Percentiles rank a stretch among this genome's conserved stretches.
phyloP scores from a whole-genome alignment of 495 filamentous ascomycete genomes.

The Halenospora varia region DNA sequence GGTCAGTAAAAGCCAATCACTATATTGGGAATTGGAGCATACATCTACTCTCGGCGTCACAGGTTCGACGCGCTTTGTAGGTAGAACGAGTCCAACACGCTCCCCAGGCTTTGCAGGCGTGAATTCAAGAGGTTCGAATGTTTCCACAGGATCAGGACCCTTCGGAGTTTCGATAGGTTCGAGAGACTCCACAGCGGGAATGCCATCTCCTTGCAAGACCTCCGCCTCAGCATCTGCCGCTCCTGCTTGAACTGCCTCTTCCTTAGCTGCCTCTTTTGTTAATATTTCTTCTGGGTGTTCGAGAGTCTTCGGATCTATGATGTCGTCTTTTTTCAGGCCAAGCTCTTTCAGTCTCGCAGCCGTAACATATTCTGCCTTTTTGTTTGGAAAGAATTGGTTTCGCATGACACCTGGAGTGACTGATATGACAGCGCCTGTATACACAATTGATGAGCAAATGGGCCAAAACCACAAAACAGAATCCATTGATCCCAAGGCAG shows the following conservation, averaged over 20 bases:
- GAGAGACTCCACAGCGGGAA: constrained; percentile 5
- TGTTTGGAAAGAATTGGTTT: constrained; percentile 48
- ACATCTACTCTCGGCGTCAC: too few relatives aligned
- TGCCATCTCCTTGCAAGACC: not conserved
- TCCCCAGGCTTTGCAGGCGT: not conserved
- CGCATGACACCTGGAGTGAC: constrained; percentile 50
- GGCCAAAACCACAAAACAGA: too few relatives aligned
- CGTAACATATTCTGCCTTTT: constrained; percentile 53
- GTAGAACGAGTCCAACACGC: too few relatives aligned
- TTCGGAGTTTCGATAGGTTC: constrained; percentile 9
- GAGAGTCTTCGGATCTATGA: constrained; percentile 44
- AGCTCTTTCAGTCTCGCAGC: constrained; percentile 37
- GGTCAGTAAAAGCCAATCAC: constrained; percentile 9
- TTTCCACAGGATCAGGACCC: not conserved
- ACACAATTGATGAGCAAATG: constrained; percentile 1
- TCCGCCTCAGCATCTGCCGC: not conserved
- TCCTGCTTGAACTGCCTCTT: not conserved
- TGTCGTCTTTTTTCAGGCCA: constrained; percentile 30
- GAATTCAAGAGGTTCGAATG: not conserved
- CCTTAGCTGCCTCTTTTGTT: not conserved
- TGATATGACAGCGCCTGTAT: constrained; percentile 49
- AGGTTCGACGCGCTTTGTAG: too few relatives aligned
- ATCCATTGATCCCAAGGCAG: not conserved
- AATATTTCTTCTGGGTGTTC: constrained; percentile 28
- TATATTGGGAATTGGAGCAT: too few relatives aligned